Base-by-base conservation (phyloP, 352 stramenopile species). In the Aphanomyces cochlioides region DNA sequence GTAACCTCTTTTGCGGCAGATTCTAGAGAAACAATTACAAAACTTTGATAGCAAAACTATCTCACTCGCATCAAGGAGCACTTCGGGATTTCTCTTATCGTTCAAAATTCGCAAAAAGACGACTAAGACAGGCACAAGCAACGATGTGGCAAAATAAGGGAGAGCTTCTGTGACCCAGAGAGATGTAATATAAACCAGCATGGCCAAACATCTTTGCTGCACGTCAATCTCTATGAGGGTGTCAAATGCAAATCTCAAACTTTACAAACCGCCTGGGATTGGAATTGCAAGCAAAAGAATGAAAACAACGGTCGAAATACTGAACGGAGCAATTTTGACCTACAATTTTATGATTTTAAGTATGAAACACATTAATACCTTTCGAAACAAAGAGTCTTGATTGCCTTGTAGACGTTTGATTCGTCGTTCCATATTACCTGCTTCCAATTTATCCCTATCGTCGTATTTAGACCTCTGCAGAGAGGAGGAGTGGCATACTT, bases 151-250 rank as follows among this genome's bases (percentile, higher is more conserved):
- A 73, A 96, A 96, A 76, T 97, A 97, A 0, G 91, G 91, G 39
- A 96, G 76, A 4, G 90, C 91, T 50, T 97, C 89, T 0, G 89
- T 96, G 12, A 97, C 85, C 91, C 91, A 97, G 8, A 97, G 78
- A 38, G 79, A 87, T 60, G 90, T 95, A 41, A 96, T 82, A 64
- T 97, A 94, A 34, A 96, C 84, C 5, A 97, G 79, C 84, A 97
- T 95, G 5, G 89, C 88, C 8, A 97, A 71, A 56, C 87, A 95
- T 58, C 89, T 83, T 67, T 94, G 87, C 69, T 95, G 86, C 56
- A 87, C 82, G 41, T 91, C 82, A 63, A 92, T 77, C 37, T 82
- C 84, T 91, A 47, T 5, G 10, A 72, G 3, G 10, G 43, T 69
- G 56, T 38, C 4, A 34, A 13, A 40, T 57, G 4, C 10, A 19